Evolutionary conservation across 2,329 filamentous ascomycete genomes (phyloP).

Genomic region (Gremmenia infestans): DNA sequence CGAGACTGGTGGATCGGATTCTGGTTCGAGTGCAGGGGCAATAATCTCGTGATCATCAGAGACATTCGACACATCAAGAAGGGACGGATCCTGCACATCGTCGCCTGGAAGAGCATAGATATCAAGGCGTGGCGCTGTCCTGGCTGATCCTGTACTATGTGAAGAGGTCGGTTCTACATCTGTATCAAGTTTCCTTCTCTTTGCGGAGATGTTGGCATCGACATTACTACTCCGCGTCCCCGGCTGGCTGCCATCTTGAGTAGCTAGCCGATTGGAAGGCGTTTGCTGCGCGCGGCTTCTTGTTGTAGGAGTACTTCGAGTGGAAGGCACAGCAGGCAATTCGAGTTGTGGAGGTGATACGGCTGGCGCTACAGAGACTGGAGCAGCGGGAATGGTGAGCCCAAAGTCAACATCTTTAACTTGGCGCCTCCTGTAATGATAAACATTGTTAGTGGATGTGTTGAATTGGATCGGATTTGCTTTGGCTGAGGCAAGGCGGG

Average conservation of each 20-base stretch:
- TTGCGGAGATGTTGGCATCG: conserved; percentile 32
- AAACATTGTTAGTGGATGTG: conserved; percentile 29
- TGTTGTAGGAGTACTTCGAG: conserved; percentile 15
- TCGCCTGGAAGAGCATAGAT: conserved; percentile 21
- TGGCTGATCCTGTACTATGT: conserved; percentile 24
- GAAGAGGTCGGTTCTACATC: conserved; percentile 21
- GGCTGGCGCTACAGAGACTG: conserved; percentile 8
- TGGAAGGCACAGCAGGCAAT: conserved; percentile 14
- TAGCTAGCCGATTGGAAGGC: conserved; percentile 1
- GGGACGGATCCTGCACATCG: conserved; percentile 8
- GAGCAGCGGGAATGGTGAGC: conserved; percentile 41
- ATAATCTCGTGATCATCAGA: not conserved
- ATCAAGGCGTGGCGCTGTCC: conserved; percentile 19
- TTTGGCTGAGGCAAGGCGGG: not conserved
- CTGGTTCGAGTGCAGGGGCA: not conserved
- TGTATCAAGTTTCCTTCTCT: conserved; percentile 28
- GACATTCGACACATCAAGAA: conserved; percentile 3
- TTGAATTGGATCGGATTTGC: conserved; percentile 1
- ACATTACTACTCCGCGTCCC: conserved; percentile 15
- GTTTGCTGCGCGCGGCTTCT: conserved; percentile 4
- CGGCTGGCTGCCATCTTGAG: conserved; percentile 1
- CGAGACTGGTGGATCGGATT: not conserved
- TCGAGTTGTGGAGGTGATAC: conserved; percentile 13
- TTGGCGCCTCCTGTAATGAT: conserved; percentile 41
- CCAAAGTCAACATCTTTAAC: conserved; percentile 57